phyloP scores from a whole-genome alignment of 2,329 filamentous ascomycete genomes.

The Botryotinia convoluta region DNA sequence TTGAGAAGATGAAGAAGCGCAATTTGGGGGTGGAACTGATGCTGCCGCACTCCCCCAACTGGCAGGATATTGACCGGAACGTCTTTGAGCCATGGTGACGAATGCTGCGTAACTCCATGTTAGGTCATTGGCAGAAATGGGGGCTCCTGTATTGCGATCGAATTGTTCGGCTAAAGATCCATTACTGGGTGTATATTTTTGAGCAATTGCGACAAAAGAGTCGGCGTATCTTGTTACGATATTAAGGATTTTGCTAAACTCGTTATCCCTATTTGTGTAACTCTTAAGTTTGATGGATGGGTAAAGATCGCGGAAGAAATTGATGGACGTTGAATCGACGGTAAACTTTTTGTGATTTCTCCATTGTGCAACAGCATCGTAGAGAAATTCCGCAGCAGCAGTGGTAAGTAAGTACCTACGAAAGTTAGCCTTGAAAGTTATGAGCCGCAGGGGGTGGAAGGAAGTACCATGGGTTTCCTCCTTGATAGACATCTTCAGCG shows the following conservation, averaged over 20 bases:
- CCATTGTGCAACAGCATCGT: conserved; percentile 73
- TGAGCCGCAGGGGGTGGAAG: not conserved
- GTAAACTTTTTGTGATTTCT: conserved; percentile 57
- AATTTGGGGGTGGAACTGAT: conserved; percentile 48
- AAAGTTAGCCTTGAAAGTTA: not conserved
- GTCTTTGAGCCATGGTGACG: conserved; percentile 57
- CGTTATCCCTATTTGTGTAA: conserved; percentile 57
- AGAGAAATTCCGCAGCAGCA: conserved; percentile 76
- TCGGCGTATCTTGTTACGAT: conserved; percentile 63
- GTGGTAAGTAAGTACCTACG: conserved; percentile 63
- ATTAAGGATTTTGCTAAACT: conserved; percentile 46
- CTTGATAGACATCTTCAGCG: conserved; percentile 69
- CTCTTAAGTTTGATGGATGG: conserved; percentile 58
- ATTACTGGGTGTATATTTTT: conserved; percentile 51
- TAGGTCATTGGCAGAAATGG: conserved; percentile 63
- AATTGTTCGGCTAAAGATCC: conserved; percentile 68
- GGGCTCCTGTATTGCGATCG: conserved; percentile 50
- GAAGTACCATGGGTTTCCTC: conserved; percentile 69
- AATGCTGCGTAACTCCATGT: conserved; percentile 74
- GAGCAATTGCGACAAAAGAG: conserved; percentile 49
- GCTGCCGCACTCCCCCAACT: conserved; percentile 52
- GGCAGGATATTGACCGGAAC: conserved; percentile 51
- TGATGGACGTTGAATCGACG: conserved; percentile 60
- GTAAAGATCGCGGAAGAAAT: conserved; percentile 69
- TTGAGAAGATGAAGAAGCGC: conserved; percentile 45